Base-by-base conservation (phyloP, 2,329 filamentous ascomycete genomes). In the Neonectria coccinea region DNA sequence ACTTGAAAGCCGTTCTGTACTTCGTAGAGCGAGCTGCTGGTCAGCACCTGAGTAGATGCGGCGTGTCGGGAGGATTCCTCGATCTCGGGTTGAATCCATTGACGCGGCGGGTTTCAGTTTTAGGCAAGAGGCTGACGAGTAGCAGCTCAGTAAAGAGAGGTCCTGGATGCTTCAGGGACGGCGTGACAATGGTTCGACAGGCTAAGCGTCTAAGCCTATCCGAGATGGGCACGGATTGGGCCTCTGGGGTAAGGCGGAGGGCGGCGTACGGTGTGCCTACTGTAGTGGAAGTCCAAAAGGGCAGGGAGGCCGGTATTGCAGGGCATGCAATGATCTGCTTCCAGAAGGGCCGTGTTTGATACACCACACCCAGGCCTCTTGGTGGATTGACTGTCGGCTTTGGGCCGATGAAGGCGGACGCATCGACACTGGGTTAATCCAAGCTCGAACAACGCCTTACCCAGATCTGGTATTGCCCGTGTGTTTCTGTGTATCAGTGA, bases 201-300 rank as follows among this genome's bases (percentile, higher is more conserved):
- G 33, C 51, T 31, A 50, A 39, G 39, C 36, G 55, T 51, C 63
- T 50, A 56, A 62, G 62, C 41, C 55, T 54, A 69, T 64, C 56
- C 59, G 54, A 66, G 64, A 63, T 65, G 44, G 56, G 59, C 68
- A 69, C 64, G 62, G 65, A 73, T 72, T 70, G 58, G 52, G 53
- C 62, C 66, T 67, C 72, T 73, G 69, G 72, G 70, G 69, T 74
- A 74, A 71, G 72, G 70, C 68, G 68, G 68, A 71, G 61, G 66
- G 57, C 56, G 53, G 44, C 59, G 65, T 33, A 20, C 11, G 48
- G 29, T 33, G 29, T 51, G 11, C 48, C 48, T 52, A 47, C 58
- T 56, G 62, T 36, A 48, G 33, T 52, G 55, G 62, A 54, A 71
- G 59, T 56, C 56, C 41, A 60, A 64, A 70, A 58, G 48, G 66